Percentiles rank a stretch among this genome's conserved stretches.
These are phyloP conservation scores for Ganoderma boninense DNA, from an alignment of 1,284 basidiomycete genomes.

Conservation along the genomic window DNA sequence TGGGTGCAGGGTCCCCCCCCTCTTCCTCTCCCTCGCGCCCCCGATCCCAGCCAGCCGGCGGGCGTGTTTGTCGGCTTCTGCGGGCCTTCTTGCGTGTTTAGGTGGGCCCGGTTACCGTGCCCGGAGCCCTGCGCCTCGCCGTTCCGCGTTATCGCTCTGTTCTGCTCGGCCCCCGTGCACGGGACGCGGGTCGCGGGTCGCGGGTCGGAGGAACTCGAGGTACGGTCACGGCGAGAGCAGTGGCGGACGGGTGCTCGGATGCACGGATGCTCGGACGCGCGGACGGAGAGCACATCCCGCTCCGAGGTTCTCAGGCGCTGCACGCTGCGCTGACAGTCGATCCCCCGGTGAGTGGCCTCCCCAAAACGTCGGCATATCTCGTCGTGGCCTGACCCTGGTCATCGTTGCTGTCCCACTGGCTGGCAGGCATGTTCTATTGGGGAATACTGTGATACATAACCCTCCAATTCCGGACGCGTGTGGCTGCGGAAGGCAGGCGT, in stretches of 20 bases:
- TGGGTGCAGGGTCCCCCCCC: not conserved
- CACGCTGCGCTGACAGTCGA: not conserved
- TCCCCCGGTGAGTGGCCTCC: not conserved
- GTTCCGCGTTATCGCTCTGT: not conserved
- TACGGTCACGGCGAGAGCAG: not conserved
- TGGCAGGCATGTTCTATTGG: not conserved
- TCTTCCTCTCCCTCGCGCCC: not conserved
- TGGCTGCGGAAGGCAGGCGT: not conserved
- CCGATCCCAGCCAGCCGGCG: not conserved
- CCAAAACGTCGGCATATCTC: not conserved
- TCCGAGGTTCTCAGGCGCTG: not conserved
- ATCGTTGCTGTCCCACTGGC: not conserved
- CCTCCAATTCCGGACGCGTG: not conserved
- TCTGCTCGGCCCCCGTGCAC: not conserved
- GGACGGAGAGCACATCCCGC: slow-evolving; percentile 1
- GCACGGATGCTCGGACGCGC: not conserved
- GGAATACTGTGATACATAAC: not conserved
- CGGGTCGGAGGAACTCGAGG: not conserved
- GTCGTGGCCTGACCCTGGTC: not conserved
- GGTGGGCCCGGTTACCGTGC: not conserved
- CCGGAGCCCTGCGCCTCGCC: not conserved
- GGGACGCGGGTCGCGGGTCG: not conserved
- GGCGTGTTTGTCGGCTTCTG: not conserved
- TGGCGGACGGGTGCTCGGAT: not conserved
- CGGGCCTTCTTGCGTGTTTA: not conserved